Evolutionary conservation across 1,284 basidiomycete genomes (phyloP), one percentile per base, ranked within the genome.

Genomic region (Rhodotorula sp.): DNA sequence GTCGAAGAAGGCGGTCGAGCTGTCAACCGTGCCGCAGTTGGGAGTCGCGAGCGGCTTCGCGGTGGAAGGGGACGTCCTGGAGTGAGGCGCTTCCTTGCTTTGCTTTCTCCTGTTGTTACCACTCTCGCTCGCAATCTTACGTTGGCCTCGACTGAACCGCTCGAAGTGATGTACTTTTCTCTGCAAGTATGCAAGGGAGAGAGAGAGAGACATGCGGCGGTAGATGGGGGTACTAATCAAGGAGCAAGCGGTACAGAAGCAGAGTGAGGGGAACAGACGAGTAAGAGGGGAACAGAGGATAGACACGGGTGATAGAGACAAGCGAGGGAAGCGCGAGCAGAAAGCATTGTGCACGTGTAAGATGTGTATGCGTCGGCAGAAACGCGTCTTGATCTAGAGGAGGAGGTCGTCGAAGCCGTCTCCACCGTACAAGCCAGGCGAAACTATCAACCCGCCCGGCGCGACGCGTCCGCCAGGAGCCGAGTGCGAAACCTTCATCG

Each of bases 1-100:
- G 24, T 70, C 64, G 36, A 39, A 64, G 58, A 56, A 56, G 39
- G 46, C 64, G 17, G 55, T 52, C 20, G 56, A 57, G 20, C 34
- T 56, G 57, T 44, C 47, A 7, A 13, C n/a, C 1, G 22, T 34
- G 22, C 58, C 58, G 5, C 46, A 53, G 27, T 46, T 66, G 15
- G 64, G 59, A 5, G 46, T 44, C 30, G 64, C 58, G 34, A 49
- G 34, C 47, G 52, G 55, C 20, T 55, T 47, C 15, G 32, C 58
- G 6, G 11, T 60, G 15, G 53, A 54, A 29, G 46, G 54, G 22
- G 64, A 54, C 29, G 44, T 15, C 11, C n/a, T 51, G 17, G 58
- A 52, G 64, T 54, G 22, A 22, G 7, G 53, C 10, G 30, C 20
- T 1, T 17, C 13, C 15, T 34, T 19, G 30, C 17, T 6, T 7